Percentiles rank a stretch among this genome's conserved stretches.
Evolutionary conservation across 257 asterid genomes (phyloP).

Genomic region (Fraxinus pennsylvanica): DNA sequence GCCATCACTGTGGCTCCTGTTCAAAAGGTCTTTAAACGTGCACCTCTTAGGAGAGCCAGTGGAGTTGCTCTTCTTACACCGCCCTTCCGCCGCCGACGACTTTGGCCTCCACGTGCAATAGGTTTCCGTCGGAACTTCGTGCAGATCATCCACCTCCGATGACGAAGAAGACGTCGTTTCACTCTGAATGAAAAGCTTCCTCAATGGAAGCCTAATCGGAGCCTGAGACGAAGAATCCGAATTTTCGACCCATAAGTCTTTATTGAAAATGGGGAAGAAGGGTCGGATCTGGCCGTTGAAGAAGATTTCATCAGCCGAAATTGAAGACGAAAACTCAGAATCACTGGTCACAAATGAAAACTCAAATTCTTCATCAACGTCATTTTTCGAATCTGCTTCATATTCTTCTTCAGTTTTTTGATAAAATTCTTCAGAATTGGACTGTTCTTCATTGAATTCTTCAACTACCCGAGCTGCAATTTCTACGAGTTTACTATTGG

Average conservation of each 20-base stretch:
- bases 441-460: constrained; percentile 25
- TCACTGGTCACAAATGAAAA: constrained; percentile 39
- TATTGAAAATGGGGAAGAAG: constrained; percentile 52
- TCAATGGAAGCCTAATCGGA: constrained; percentile 46
- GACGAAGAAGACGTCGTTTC: constrained; percentile 46
- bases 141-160: constrained; percentile 46
- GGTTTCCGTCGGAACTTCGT: constrained; percentile 46
- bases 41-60: constrained; percentile 54
- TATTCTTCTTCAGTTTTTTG: constrained; percentile 22
- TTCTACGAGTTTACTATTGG: constrained; percentile 34
- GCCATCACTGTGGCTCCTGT: constrained; percentile 58
- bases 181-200: constrained; percentile 46
- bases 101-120: constrained; percentile 62
- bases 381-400: constrained; percentile 8
- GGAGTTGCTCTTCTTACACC: constrained; percentile 53
- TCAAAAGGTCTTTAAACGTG: constrained; percentile 46
- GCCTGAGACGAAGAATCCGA: constrained; percentile 16
- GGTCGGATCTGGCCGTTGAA: constrained; percentile 76
- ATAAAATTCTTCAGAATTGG: constrained; percentile 35
- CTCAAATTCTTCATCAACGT: constrained; percentile 42
- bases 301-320: constrained; percentile 67
- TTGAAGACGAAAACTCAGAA: constrained; percentile 38
- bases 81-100: constrained; percentile 20
- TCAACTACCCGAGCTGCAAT: constrained; percentile 52
- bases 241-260: constrained; percentile 29